Conservation (phyloP, 2,329 filamentous ascomycete species). For the Xylaria hypoxylon region DNA sequence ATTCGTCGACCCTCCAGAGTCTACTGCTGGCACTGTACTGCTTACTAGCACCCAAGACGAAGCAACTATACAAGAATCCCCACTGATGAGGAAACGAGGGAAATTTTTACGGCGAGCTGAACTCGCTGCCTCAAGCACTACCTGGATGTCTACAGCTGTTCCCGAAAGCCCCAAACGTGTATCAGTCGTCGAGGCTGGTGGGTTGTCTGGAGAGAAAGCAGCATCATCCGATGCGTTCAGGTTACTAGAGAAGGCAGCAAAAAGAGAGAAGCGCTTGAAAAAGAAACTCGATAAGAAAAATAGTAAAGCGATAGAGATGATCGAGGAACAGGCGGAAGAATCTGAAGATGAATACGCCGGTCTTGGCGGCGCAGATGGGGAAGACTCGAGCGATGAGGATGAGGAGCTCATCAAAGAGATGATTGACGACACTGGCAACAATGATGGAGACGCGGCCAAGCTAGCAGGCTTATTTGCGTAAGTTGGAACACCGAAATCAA, state of each 20-base stretch:
- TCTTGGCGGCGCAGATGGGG: constrained; percentile 88
- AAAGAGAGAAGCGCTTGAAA: constrained; percentile 62
- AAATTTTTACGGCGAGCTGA: constrained; percentile 54
- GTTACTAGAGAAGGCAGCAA: constrained; percentile 74
- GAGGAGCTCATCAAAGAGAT: constrained; percentile 81
- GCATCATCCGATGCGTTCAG: constrained; percentile 67
- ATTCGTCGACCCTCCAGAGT: constrained; percentile 72
- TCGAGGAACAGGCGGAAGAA: constrained; percentile 95
- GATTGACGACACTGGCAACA: constrained; percentile 85
- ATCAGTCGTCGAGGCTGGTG: constrained; percentile 53
- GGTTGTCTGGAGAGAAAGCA: constrained; percentile 21
- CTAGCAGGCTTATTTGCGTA: constrained; percentile 91
- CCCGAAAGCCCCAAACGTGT: constrained; percentile 44
- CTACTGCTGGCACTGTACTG: constrained; percentile 78
- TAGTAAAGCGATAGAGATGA: constrained; percentile 85
- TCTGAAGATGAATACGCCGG: constrained; percentile 99
- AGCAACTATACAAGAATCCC: constrained; percentile 69
- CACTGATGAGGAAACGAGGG: constrained; percentile 71
- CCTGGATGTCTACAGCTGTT: constrained; percentile 60
- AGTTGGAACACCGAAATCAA: constrained; percentile 55
- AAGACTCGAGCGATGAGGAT: constrained; percentile 80
- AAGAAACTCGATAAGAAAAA: constrained; percentile 83
- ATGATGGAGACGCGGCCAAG: constrained; percentile 82
- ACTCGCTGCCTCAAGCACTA: constrained; percentile 36
- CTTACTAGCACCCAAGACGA: constrained; percentile 55